phyloP scores from a whole-genome alignment of 805 yeast species.

The Kodamaea laetipori region DNA sequence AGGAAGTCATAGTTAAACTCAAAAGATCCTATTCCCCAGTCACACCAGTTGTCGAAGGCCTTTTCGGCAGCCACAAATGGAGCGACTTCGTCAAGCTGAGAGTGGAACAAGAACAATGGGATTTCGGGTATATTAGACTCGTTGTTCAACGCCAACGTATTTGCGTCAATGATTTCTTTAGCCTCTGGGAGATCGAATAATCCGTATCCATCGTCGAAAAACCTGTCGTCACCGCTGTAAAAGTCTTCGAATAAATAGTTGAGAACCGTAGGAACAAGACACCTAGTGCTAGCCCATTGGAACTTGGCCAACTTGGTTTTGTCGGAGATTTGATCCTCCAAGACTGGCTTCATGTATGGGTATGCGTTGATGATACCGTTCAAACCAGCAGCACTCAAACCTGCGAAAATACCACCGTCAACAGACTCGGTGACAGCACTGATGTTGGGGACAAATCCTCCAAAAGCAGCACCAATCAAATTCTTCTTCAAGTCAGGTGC shows the following conservation, averaged over 20 bases:
- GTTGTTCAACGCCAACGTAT: slow-evolving; percentile 3
- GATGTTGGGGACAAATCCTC: slow-evolving; percentile 38
- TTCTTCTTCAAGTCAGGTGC: slow-evolving; percentile 30
- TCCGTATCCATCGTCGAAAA: slow-evolving; percentile 17
- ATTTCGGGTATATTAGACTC: not conserved
- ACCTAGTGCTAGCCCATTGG: slow-evolving; percentile 5
- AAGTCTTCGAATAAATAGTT: not conserved
- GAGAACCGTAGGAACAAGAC: slow-evolving; percentile 8
- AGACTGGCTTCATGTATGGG: slow-evolving; percentile 20
- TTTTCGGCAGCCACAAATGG: slow-evolving; percentile 14
- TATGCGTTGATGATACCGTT: slow-evolving; percentile 33
- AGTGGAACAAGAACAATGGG: slow-evolving; percentile 18
- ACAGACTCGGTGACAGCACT: slow-evolving; percentile 26
- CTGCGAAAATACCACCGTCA: slow-evolving; percentile 30
- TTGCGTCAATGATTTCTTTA: not conserved
- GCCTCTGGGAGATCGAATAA: slow-evolving; percentile 4
- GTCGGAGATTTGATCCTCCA: not conserved
- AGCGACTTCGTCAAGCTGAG: slow-evolving; percentile 15
- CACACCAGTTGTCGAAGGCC: slow-evolving; percentile 32
- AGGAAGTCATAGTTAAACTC: slow-evolving; percentile 30
- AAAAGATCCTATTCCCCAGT: slow-evolving; percentile 11
- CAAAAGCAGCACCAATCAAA: slow-evolving; percentile 36
- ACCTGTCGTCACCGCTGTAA: slow-evolving; percentile 17
- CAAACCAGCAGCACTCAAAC: slow-evolving; percentile 30
- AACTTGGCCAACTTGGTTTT: not conserved